Evolutionary conservation across 2,329 filamentous ascomycete species (phyloP).

Genomic region (Nigrograna mackinnonii): DNA sequence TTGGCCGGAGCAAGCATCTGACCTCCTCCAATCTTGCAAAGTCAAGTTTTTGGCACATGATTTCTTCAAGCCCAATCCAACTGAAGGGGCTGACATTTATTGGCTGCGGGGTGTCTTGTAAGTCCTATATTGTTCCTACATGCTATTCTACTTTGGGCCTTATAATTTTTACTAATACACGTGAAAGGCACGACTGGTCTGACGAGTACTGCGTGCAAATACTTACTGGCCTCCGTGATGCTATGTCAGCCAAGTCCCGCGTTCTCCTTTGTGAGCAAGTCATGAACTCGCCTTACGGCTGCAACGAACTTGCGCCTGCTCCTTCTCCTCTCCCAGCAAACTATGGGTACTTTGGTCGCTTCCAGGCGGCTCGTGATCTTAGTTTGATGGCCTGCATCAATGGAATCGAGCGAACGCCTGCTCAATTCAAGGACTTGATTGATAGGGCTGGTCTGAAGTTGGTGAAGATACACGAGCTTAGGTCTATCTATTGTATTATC

Average conservation of each 20-base stretch:
- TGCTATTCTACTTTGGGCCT: neutral
- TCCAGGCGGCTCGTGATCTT: slow-evolving; percentile 36
- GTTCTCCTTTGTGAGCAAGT: slow-evolving; percentile 29
- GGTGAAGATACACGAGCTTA: too few species aligned
- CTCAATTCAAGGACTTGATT: slow-evolving; percentile 29
- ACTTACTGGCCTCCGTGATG: slow-evolving; percentile 12
- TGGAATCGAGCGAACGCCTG: slow-evolving; percentile 41
- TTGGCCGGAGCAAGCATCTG: slow-evolving; percentile 32
- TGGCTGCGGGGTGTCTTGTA: slow-evolving; percentile 32
- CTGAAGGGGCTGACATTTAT: slow-evolving; percentile 32
- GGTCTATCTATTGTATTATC: too few species aligned
- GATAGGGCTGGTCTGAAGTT: slow-evolving; percentile 28
- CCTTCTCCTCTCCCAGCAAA: slow-evolving; percentile 38
- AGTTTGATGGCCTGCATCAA: slow-evolving; percentile 41
- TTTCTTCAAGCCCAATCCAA: slow-evolving; percentile 38
- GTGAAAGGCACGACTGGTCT: slow-evolving; percentile 36
- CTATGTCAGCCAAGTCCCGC: neutral
- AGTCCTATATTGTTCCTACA: neutral
- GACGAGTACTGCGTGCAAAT: slow-evolving; percentile 38
- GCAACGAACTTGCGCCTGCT: slow-evolving; percentile 26
- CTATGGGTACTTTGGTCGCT: slow-evolving; percentile 37
- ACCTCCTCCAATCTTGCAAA: slow-evolving; percentile 7
- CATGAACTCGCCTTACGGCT: slow-evolving; percentile 40
- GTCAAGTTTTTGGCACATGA: slow-evolving; percentile 22
- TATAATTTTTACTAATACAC: too few species aligned